phyloP scores from a whole-genome alignment of 1,284 basidiomycete species.

The Pseudozyma thailandica region DNA sequence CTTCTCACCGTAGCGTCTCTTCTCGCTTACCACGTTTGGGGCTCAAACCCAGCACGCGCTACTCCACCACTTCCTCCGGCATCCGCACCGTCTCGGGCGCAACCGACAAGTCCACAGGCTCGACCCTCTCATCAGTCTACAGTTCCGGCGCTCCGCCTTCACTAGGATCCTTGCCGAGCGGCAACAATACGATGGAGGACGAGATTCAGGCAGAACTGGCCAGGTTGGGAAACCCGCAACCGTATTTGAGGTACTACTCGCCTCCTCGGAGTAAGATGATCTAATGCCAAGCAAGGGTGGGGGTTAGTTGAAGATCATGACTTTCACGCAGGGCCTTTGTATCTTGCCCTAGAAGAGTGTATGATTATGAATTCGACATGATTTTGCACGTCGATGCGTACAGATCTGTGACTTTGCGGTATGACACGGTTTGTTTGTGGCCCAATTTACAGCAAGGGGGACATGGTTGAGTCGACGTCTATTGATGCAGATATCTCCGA shows the following conservation, averaged over 20 bases:
- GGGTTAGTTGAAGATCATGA: too few relatives aligned
- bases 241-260: conserved; percentile 42
- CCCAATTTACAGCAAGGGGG: too few relatives aligned
- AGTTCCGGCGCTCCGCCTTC: conserved; percentile 26
- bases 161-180: conserved; percentile 34
- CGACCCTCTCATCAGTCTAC: conserved; percentile 38
- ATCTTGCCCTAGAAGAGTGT: too few relatives aligned
- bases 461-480: too few relatives aligned
- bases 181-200: conserved; percentile 47
- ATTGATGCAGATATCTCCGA: too few relatives aligned
- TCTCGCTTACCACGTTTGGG: conserved; percentile 43
- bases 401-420: too few relatives aligned
- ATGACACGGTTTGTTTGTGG: too few relatives aligned
- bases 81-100: conserved; percentile 27
- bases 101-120: conserved; percentile 39
- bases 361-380: background rate
- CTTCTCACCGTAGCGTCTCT: conserved; percentile 20
- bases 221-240: conserved; percentile 34
- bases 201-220: conserved; percentile 46
- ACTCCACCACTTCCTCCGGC: conserved; percentile 9
- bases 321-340: too few relatives aligned
- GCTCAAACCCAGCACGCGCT: conserved; percentile 38
- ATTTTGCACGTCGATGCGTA: too few relatives aligned
- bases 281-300: too few relatives aligned
- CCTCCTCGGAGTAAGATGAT: conserved; percentile 45